These are phyloP conservation scores for Fusarium tupiense DNA, from an alignment of 2,329 filamentous ascomycete genomes.

Conservation along the genomic window DNA sequence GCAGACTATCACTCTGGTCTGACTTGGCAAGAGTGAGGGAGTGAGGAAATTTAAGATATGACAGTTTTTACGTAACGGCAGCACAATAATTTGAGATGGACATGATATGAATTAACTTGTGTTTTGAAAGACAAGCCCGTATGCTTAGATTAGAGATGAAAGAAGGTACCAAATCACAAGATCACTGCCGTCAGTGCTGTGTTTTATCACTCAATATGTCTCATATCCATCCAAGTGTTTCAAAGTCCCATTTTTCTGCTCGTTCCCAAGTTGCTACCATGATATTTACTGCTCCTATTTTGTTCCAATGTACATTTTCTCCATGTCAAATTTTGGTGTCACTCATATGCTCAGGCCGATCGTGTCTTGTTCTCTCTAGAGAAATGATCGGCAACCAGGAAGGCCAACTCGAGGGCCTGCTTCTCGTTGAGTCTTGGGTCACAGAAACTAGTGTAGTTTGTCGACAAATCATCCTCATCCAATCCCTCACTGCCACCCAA, in stretches of 20 bases:
- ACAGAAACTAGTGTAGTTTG: conserved; percentile 96
- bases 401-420: conserved; percentile 94
- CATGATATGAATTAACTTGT: conserved; percentile 25
- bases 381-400: conserved; percentile 88
- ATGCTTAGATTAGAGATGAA: conserved; percentile 26
- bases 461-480: conserved; percentile 85
- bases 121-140: conserved; percentile 15
- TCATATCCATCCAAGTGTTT: neutral
- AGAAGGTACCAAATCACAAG: conserved; percentile 10
- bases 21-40: conserved; percentile 14
- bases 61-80: conserved; percentile 22
- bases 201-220: neutral
- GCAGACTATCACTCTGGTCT: conserved; percentile 61
- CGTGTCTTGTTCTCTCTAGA: conserved; percentile 48
- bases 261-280: neutral
- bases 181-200: neutral
- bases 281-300: neutral
- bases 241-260: neutral
- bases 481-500: conserved; percentile 88
- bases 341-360: neutral
- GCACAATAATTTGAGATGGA: conserved; percentile 32
- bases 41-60: conserved; percentile 27
- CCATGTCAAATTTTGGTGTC: neutral
- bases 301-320: neutral
- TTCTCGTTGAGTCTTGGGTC: conserved; percentile 97